Evolutionary conservation across 129 eudicot genomes (phyloP).

Genomic region (Cynara cardunculus): DNA sequence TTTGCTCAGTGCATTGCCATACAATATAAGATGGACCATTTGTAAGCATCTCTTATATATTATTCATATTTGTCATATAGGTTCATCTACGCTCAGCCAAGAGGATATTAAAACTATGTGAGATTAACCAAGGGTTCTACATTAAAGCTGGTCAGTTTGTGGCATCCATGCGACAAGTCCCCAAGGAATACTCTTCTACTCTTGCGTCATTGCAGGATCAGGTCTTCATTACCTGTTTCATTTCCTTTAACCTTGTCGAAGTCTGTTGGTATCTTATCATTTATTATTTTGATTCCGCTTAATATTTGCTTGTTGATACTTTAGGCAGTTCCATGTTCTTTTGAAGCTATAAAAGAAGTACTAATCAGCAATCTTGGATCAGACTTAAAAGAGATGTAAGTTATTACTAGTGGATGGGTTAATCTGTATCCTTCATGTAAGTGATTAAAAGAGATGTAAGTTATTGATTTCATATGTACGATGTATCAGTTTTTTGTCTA

Average conservation of each 20-base stretch:
- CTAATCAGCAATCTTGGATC: conserved; percentile 57
- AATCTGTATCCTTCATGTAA: not conserved
- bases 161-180: conserved; percentile 81
- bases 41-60: not conserved
- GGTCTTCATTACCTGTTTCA: conserved; percentile 28
- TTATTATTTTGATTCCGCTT: not conserved
- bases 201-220: conserved; percentile 87
- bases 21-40: not conserved
- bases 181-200: conserved; percentile 79
- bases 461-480: conserved; percentile 9
- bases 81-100: conserved; percentile 88
- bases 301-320: conserved; percentile 30
- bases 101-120: conserved; percentile 64
- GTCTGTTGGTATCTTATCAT: conserved; percentile 5
- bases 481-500: conserved; percentile 58
- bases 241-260: not conserved
- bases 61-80: conserved; percentile 28
- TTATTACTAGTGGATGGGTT: conserved; percentile 15
- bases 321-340: conserved; percentile 82
- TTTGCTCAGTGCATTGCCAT: not conserved
- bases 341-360: conserved; percentile 67
- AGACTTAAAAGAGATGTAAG: conserved; percentile 74
- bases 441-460: too few species aligned
- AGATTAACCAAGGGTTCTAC: conserved; percentile 82
- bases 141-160: conserved; percentile 96